phyloP scores from a whole-genome alignment of 805 yeast species.

The Cyberlindnera mississippiensis region DNA sequence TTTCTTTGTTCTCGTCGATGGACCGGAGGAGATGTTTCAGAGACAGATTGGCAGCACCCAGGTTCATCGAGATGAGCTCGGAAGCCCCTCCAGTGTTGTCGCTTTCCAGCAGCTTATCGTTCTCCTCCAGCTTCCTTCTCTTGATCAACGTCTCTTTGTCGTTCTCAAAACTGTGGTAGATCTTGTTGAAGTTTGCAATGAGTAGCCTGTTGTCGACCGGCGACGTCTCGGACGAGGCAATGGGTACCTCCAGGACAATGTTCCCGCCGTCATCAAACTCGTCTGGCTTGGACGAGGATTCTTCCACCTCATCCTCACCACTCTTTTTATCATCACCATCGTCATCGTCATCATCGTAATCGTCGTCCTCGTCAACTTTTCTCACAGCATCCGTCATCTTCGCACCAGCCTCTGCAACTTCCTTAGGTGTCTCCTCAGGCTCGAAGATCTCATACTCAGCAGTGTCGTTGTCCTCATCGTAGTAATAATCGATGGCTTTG shows the following conservation, averaged over 20 bases:
- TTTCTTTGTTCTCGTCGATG: slow-evolving; percentile 78
- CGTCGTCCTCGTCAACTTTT: slow-evolving; percentile 36
- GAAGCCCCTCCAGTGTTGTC: slow-evolving; percentile 22
- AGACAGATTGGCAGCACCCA: slow-evolving; percentile 74
- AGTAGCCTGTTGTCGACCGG: slow-evolving; percentile 33
- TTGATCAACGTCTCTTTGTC: slow-evolving; percentile 72
- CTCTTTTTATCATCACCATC: slow-evolving; percentile 22
- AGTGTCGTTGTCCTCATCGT: slow-evolving; percentile 17
- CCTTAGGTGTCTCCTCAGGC: background rate
- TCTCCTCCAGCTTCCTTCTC: slow-evolving; percentile 72
- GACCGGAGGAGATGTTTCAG: slow-evolving; percentile 75
- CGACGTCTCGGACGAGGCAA: slow-evolving; percentile 32
- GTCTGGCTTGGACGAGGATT: slow-evolving; percentile 5
- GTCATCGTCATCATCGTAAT: slow-evolving; percentile 28
- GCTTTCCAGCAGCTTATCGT: slow-evolving; percentile 59
- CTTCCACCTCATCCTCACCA: no score
- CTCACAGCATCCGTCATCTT: slow-evolving; percentile 17
- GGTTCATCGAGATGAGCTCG: slow-evolving; percentile 36
- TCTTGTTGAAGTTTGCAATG: slow-evolving; percentile 63
- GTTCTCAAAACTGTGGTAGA: slow-evolving; percentile 72
- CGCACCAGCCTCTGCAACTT: background rate
- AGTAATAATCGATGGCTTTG: slow-evolving; percentile 53
- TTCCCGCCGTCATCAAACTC: slow-evolving; percentile 21
- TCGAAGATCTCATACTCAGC: slow-evolving; percentile 22
- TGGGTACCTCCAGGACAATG: slow-evolving; percentile 31